These are phyloP conservation scores for Botrytis deweyae DNA, from an alignment of 2,329 filamentous ascomycete species.

Conservation along the genomic window DNA sequence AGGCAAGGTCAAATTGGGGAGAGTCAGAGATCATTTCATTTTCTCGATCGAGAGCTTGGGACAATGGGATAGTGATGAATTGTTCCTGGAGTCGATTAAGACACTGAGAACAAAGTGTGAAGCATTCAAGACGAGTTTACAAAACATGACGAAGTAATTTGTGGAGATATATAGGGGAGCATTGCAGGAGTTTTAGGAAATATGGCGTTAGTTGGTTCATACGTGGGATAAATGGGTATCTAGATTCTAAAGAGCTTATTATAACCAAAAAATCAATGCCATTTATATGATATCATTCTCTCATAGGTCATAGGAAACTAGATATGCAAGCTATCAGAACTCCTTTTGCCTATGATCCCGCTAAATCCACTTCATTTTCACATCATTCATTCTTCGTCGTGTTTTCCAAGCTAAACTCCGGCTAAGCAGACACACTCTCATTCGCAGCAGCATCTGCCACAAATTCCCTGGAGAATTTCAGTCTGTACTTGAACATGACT, in stretches of 20 bases:
- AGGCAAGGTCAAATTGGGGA: slow-evolving; percentile 89
- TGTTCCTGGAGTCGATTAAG: slow-evolving; percentile 88
- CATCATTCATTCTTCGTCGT: slow-evolving; percentile 2
- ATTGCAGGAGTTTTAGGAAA: slow-evolving; percentile 37
- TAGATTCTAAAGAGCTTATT: slow-evolving; percentile 24
- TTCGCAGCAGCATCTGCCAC: background rate
- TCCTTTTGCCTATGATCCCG: slow-evolving; percentile 1
- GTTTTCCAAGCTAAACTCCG: background rate
- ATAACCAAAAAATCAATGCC: slow-evolving; percentile 15
- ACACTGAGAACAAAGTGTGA: slow-evolving; percentile 82
- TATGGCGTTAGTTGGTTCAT: slow-evolving; percentile 34
- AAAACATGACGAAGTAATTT: slow-evolving; percentile 54
- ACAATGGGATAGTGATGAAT: slow-evolving; percentile 88
- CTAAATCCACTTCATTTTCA: slow-evolving; percentile 1
- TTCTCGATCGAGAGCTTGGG: slow-evolving; percentile 93
- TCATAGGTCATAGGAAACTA: slow-evolving; percentile 7
- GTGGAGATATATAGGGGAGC: slow-evolving; percentile 23
- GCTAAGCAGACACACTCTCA: background rate
- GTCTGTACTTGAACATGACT: slow-evolving; percentile 39
- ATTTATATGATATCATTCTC: slow-evolving; percentile 2
- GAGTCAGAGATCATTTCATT: slow-evolving; percentile 93
- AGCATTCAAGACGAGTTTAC: slow-evolving; percentile 68
- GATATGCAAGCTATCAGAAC: slow-evolving; percentile 13
- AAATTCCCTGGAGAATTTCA: slow-evolving; percentile 34
- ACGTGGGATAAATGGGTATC: slow-evolving; percentile 24